Percentiles rank a stretch among this genome's conserved stretches.
phyloP scores from a whole-genome alignment of 2,329 filamentous ascomycete genomes.

The Coniochaeta hoffmannii region DNA sequence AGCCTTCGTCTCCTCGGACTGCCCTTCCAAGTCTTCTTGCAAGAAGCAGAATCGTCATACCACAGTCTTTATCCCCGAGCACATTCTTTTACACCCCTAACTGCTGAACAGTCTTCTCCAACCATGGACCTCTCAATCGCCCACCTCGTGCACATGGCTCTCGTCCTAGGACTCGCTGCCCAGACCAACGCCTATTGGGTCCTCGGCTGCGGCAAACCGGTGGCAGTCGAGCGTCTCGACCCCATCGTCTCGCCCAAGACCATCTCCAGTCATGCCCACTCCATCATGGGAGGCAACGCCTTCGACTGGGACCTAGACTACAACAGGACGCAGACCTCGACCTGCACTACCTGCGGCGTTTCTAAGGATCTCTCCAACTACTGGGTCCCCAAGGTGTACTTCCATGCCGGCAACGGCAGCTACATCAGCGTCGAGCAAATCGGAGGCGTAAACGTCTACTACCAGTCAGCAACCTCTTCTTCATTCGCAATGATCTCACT shows the following conservation, averaged over 20 bases:
- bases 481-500: background rate
- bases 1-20: background rate
- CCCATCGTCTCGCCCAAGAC: slow-evolving; percentile 49
- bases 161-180: background rate
- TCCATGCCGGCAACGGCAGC: slow-evolving; percentile 21
- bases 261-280: slow-evolving; percentile 51
- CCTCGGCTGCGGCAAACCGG: slow-evolving; percentile 11
- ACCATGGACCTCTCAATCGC: background rate
- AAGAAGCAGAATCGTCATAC: background rate
- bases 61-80: background rate
- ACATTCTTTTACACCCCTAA: background rate
- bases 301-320: slow-evolving; percentile 50
- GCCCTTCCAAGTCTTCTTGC: background rate
- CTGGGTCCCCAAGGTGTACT: slow-evolving; percentile 30
- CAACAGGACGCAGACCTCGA: slow-evolving; percentile 40
- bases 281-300: slow-evolving; percentile 54
- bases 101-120: background rate
- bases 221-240: slow-evolving; percentile 39
- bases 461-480: slow-evolving; percentile 29
- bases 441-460: slow-evolving; percentile 42
- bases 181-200: slow-evolving; percentile 5
- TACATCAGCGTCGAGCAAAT: slow-evolving; percentile 26
- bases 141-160: background rate
- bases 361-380: slow-evolving; percentile 58
- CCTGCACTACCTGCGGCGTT: slow-evolving; percentile 59